phyloP scores from a whole-genome alignment of 495 filamentous ascomycete species.

The Corynascus novoguineensis region DNA sequence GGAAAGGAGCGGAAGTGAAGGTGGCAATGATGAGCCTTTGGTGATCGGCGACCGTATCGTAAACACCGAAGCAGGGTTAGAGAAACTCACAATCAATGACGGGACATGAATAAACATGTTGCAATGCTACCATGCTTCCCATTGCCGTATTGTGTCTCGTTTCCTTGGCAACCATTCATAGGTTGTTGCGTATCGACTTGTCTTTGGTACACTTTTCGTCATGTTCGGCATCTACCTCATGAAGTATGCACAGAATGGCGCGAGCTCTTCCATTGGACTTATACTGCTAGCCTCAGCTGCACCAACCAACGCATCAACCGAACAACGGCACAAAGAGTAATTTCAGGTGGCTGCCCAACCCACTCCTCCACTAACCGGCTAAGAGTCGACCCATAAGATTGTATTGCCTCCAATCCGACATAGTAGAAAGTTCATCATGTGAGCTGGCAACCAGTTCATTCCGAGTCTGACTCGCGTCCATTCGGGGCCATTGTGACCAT shows the following conservation, averaged over 20 bases:
- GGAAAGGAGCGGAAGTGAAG: slow-evolving; percentile 39
- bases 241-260: not conserved
- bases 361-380: slow-evolving; percentile 20
- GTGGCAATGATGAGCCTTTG: slow-evolving; percentile 25
- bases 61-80: slow-evolving; percentile 13
- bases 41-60: slow-evolving; percentile 4
- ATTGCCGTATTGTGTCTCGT: not conserved
- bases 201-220: too few relatives aligned
- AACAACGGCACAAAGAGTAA: slow-evolving; percentile 29
- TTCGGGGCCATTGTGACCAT: slow-evolving; percentile 14
- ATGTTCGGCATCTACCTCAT: too few relatives aligned
- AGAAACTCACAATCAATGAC: slow-evolving; percentile 23
- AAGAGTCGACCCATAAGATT: slow-evolving; percentile 26
- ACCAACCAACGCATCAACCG: slow-evolving; percentile 21
- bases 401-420: slow-evolving; percentile 18
- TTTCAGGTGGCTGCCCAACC: slow-evolving; percentile 23
- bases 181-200: too few relatives aligned
- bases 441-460: slow-evolving; percentile 25
- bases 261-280: slow-evolving; percentile 19
- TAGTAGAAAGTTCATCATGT: slow-evolving; percentile 27
- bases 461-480: slow-evolving; percentile 2
- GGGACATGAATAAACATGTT: slow-evolving; percentile 17
- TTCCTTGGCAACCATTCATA: not conserved
- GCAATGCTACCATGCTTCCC: not conserved
- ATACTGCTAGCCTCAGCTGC: slow-evolving; percentile 24